Evolutionary conservation across 129 eudicot species (phyloP).

Genomic region (Flaveria bidentis): DNA sequence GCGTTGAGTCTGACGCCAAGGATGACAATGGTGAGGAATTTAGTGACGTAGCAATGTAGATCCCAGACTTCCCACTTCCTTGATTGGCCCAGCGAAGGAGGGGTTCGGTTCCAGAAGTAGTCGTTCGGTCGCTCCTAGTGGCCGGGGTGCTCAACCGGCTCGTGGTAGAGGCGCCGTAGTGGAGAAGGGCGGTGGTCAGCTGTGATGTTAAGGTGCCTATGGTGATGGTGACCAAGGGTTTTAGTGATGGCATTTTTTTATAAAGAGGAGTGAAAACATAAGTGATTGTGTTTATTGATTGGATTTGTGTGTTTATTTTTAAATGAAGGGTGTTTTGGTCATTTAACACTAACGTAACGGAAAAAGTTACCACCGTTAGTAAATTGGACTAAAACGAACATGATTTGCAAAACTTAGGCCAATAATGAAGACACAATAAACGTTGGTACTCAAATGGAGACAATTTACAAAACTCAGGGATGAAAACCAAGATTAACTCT

Average conservation of each 20-base stretch:
- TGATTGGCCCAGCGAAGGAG: slow-evolving; percentile 67
- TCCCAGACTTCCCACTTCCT: slow-evolving; percentile 94
- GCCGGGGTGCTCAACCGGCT: slow-evolving; percentile 75
- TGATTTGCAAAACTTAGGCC: too few species aligned
- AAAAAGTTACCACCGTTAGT: too few species aligned
- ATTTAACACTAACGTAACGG: too few species aligned
- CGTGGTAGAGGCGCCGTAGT: slow-evolving; percentile 49
- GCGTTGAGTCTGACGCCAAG: slow-evolving; percentile 73
- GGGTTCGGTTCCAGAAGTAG: slow-evolving; percentile 72
- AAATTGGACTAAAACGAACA: too few species aligned
- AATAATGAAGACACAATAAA: too few species aligned
- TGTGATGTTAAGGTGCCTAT: slow-evolving; percentile 54
- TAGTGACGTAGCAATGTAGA: slow-evolving; percentile 70
- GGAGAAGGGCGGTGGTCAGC: slow-evolving; percentile 50
- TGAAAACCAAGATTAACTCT: too few species aligned
- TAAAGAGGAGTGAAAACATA: slow-evolving; percentile 4
- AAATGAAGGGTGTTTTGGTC: too few species aligned
- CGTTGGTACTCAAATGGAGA: too few species aligned
- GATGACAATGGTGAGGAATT: slow-evolving; percentile 76
- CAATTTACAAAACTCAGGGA: too few species aligned
- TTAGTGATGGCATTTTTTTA: slow-evolving; percentile 52
- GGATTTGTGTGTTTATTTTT: too few species aligned
- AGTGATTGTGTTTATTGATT: too few species aligned
- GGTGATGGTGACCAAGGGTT: slow-evolving; percentile 47
- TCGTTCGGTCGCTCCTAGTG: slow-evolving; percentile 89